Base-by-base conservation (phyloP, 2,329 filamentous ascomycete species). In the Exophiala xenobiotica region DNA sequence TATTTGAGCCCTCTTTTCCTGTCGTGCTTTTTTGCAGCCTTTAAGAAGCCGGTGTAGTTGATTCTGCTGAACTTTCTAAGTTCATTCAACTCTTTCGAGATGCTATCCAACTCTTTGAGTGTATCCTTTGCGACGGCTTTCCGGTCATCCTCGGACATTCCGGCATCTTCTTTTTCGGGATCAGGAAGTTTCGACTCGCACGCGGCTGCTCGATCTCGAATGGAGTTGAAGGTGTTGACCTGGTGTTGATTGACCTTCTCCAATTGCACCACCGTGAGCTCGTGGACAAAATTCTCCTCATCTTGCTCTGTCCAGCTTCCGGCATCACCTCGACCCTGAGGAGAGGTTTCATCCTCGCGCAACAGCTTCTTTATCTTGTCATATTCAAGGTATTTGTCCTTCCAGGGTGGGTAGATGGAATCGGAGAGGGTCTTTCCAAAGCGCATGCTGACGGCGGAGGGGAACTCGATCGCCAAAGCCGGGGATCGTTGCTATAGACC, bases 21-120 rank as follows among this genome's bases (percentile, higher is more conserved):
- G 72, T 99, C 93, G 72, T 99, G 93, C 75, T 99, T 99, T 83
- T 99, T 99, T 50, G 90, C 90, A 41, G 95, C 95, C 78, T 99
- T 99, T 67, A 96, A 80, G 72, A 97, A 96, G 41, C 90, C 93
- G 4, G 93, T 96, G 71, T 96, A 99, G 74, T 99, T 99, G 74
- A 96, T 86, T 59, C 86, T 88, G 70, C 90, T 93, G 74, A 93
- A 99, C 70, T 89, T 93, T 73, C 96, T 93, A 61, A 99, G 80
- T 75, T 95, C 88, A 68, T 87, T 92, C 65, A 95, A 85, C 71
- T 96, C 90, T 67, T 89, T 88, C 26, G 88, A 93, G 70, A 97
- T 93, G 47, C 74, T 73, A 69, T 97, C 92, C 49, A 97, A 80
- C 74, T 96, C 90, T 41, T 76, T 70, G 65, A 93, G 79, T 31